Evolutionary conservation across 495 filamentous ascomycete genomes (phyloP), one percentile per base, ranked within the genome.

Genomic region (Penicillium cinerascens): DNA sequence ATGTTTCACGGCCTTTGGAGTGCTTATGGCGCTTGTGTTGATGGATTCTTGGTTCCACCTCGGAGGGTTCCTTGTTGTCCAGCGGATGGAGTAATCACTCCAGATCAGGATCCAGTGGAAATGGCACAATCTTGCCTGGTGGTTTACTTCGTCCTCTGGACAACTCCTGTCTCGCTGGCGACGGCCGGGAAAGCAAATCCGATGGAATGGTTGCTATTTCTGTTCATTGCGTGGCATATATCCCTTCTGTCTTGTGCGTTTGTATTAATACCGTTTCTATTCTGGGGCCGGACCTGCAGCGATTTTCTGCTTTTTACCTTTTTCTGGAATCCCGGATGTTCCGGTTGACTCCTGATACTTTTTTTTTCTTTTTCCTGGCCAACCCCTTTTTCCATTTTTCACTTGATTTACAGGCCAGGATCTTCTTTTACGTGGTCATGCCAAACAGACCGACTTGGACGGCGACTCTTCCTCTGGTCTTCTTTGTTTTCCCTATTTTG

Each of bases 361-460:
- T 49, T 49, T 41, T 46, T 60, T 51, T 52, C 39, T 52, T 43
- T 52, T 40, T 20, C 61, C 52, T 65, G 63, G 39, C 49, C 59
- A 37, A 35, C 48, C 35, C 40, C 44, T 56, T 61, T 36, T 13
- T 11, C 49, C 61, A 55, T 42, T 48, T 66, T 51, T 20, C 7
- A 20, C n/a, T 39, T 20, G 18, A 20, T 20, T 39, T 39, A 20
- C 37, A 9, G 36, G 37, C 37, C 37, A 17, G 37, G 37, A 39
- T 39, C 61, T 65, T 67, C 47, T 51, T 59, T 41, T 63, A 43
- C 18, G 22, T 43, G 17, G 16, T 47, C 42, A 71, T 67, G 68
- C 68, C 67, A 70, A 63, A 68, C 65, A 70, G 64, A 65, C 64
- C 55, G 62, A 64, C 58, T 65, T 56, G 65, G 59, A 66, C 63